phyloP scores from a whole-genome alignment of 2,329 filamentous ascomycete genomes.

The Fusarium beomiforme region DNA sequence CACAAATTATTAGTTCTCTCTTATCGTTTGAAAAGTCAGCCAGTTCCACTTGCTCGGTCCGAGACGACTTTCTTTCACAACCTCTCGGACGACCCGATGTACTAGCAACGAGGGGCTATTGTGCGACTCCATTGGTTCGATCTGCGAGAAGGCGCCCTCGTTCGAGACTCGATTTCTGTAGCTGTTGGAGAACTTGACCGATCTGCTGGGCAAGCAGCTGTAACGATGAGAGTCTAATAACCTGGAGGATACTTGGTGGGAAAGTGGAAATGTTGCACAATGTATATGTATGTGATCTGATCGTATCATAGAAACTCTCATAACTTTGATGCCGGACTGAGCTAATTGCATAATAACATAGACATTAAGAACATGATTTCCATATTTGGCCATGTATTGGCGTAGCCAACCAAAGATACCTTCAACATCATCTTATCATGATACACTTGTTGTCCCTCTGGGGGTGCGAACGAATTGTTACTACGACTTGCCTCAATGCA shows the following conservation, averaged over 20 bases:
- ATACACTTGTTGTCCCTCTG: neutral
- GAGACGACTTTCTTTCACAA: constrained; percentile 11
- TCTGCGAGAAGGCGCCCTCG: constrained; percentile 3
- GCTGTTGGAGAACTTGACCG: neutral
- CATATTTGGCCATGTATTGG: neutral
- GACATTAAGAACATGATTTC: neutral
- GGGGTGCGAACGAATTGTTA: neutral
- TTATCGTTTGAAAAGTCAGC: constrained; percentile 11
- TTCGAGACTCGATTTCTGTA: constrained; percentile 1
- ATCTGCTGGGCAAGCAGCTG: neutral
- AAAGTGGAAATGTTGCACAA: neutral
- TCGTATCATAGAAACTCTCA: neutral
- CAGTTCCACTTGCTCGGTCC: constrained; percentile 23
- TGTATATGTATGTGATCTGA: neutral
- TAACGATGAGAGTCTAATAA: neutral
- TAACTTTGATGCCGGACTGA: neutral
- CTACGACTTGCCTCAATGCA: neutral
- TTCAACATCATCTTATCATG: neutral
- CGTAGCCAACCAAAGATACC: neutral
- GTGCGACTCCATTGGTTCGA: constrained; percentile 8
- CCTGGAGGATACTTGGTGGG: neutral
- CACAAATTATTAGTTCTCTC: constrained; percentile 25
- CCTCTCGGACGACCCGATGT: constrained; percentile 13
- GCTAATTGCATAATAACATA: constrained; percentile 4
- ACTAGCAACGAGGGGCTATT: constrained; percentile 15